A percentile compares a stretch with the other conserved stretches of the same genome.
Conservation (phyloP, 345 rosid genomes). For the Erucastrum elatum region DNA sequence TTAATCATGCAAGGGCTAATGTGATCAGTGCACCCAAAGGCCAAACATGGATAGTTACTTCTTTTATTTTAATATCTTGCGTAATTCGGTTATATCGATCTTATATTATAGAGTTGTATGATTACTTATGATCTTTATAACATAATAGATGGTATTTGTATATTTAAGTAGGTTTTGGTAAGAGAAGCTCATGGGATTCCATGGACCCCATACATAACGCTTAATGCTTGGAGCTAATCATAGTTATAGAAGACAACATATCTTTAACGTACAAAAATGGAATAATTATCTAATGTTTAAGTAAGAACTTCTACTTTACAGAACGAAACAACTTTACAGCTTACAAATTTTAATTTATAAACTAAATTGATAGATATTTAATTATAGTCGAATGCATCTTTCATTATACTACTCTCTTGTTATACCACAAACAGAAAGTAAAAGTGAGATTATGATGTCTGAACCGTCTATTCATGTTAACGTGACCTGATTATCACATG, state of each 20-base stretch:
- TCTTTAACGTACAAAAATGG: slow-evolving; percentile 3
- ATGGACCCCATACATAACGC: slow-evolving; percentile 26
- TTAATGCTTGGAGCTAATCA: slow-evolving; percentile 33
- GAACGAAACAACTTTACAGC: slow-evolving; percentile 26
- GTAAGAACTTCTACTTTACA: slow-evolving; percentile 28
- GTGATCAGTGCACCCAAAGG: background rate
- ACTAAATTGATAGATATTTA: slow-evolving; percentile 12
- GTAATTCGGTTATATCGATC: background rate
- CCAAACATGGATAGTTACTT: background rate
- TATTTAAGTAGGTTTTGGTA: slow-evolving; percentile 4
- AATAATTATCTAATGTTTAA: slow-evolving; percentile 14
- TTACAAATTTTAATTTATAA: background rate
- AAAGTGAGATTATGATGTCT: slow-evolving; percentile 40
- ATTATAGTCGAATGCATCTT: slow-evolving; percentile 24
- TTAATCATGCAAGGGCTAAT: background rate
- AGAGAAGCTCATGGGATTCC: slow-evolving; percentile 29
- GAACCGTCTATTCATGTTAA: slow-evolving; percentile 37
- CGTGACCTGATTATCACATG: slow-evolving; percentile 39
- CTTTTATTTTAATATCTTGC: background rate
- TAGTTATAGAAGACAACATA: slow-evolving; percentile 25
- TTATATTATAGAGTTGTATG: background rate
- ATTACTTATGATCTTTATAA: background rate
- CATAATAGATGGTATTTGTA: background rate
- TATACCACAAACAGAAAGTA: slow-evolving; percentile 35
- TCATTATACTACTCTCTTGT: slow-evolving; percentile 26